Base-by-base conservation (phyloP, 805 yeast species). In the Diddensiella santjacobensis region DNA sequence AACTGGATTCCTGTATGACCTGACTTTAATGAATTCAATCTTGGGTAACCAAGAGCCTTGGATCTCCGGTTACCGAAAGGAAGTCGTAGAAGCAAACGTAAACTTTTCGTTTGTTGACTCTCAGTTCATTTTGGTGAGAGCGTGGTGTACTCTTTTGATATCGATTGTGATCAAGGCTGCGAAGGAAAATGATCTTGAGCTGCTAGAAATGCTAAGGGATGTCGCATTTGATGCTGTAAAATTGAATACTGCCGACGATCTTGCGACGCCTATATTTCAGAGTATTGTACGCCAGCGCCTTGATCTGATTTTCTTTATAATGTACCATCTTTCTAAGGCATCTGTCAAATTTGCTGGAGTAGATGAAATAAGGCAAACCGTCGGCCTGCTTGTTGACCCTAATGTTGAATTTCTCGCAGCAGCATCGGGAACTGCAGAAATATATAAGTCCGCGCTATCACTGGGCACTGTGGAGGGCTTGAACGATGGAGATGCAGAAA, bases 111-210 rank as follows among this genome's bases (percentile, higher is more conserved):
- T 73, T 56, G 73, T 80, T 4, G 74, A 80, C 36, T 75, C 90
- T 1, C 95, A 88, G 58, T 71, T 82, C 13, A 70, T 78, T 3
- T 77, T 85, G 18, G 84, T 87, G 2, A 83, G 83, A 57, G 77
- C 95, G 0, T 80, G 87, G 76, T 89, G 91, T 43, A 88, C 93
- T 1, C 69, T 89, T 29, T 53, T 87, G 19, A 81, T 91, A 0
- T 78, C 91, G 0, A 44, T 82, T 70, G 51, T 73, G 5, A 60
- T 63, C n/a, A 50, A 60, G 5, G 60, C 70, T 0, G 65, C 42
- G 3, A 37, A 41, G 4, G 51, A 51, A 4, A 40, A 42, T 13
- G 29, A 47, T 6, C n/a, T 6, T 5, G 20, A 22, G 3, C 38
- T 55, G 2, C 44, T 52, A 4, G 41, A 50, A 20, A 44, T 40